phyloP scores from a whole-genome alignment of 768 basidiomycete genomes.

The Leccinum truebloodii region DNA sequence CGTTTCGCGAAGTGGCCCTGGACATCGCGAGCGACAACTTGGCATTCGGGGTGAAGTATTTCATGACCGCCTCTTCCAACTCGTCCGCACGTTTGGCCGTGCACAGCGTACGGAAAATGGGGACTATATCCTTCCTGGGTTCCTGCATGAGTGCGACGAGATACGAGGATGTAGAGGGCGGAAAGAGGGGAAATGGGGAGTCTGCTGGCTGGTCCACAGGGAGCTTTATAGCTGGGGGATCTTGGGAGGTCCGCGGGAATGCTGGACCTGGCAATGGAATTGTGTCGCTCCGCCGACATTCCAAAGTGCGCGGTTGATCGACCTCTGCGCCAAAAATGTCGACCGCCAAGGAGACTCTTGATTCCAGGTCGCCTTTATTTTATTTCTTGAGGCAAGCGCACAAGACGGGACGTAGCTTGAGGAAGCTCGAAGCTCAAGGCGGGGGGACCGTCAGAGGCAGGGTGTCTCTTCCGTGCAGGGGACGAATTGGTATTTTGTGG shows the following conservation, averaged over 20 bases:
- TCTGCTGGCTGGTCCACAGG: neutral
- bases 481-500: constrained; percentile 8
- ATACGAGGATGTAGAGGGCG: neutral
- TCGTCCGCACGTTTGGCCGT: constrained; percentile 49
- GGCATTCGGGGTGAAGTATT: constrained; percentile 56
- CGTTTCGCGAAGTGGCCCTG: constrained; percentile 53
- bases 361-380: neutral
- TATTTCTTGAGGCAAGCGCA: neutral
- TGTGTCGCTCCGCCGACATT: constrained; percentile 7
- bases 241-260: neutral
- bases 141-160: constrained; percentile 48
- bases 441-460: neutral
- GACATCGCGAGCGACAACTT: constrained; percentile 62
- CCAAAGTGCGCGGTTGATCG: constrained; percentile 4
- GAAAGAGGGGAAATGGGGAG: neutral
- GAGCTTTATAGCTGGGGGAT: constrained; percentile 19
- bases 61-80: constrained; percentile 47
- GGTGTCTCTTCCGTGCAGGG: neutral
- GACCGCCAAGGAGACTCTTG: neutral
- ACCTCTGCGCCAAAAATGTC: neutral
- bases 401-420: neutral
- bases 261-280: neutral
- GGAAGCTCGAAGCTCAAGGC: neutral
- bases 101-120: constrained; percentile 47
- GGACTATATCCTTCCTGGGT: constrained; percentile 50